phyloP scores from a whole-genome alignment of 306 rosid species.

The Vigna trinervia region DNA sequence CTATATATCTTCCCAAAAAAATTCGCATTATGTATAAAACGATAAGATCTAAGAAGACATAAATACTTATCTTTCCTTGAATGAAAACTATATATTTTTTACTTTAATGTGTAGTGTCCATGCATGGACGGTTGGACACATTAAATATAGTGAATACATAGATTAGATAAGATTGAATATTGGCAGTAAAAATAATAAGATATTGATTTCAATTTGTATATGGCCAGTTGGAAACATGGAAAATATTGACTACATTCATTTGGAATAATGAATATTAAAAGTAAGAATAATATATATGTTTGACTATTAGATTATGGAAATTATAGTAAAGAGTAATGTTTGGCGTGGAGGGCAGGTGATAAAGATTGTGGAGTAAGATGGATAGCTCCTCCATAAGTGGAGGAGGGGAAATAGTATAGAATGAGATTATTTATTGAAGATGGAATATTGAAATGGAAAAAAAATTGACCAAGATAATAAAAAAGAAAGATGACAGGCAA shows the following conservation, averaged over 20 bases:
- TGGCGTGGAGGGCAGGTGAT: background rate
- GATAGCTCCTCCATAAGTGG: background rate
- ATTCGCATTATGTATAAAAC: too few relatives aligned
- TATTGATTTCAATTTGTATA: background rate
- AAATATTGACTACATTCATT: background rate
- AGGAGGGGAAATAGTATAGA: background rate
- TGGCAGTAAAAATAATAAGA: too few relatives aligned
- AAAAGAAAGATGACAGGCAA: slow-evolving; percentile 22
- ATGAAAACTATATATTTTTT: too few relatives aligned
- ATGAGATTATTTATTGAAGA: slow-evolving; percentile 9
- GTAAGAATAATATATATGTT: background rate
- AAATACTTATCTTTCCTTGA: too few relatives aligned
- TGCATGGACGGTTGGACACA: background rate
- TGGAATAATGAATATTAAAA: background rate
- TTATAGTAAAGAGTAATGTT: background rate
- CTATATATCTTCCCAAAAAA: too few relatives aligned
- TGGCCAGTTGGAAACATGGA: background rate
- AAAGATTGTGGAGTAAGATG: background rate
- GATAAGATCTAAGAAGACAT: too few relatives aligned
- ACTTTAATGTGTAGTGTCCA: too few relatives aligned
- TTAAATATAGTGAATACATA: too few relatives aligned
- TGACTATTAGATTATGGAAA: background rate
- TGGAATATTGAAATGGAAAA: slow-evolving; percentile 1
- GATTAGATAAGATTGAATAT: background rate
- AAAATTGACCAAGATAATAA: slow-evolving; percentile 9